phyloP scores from a whole-genome alignment of 2,329 filamentous ascomycete species.

The Fusarium graminum region DNA sequence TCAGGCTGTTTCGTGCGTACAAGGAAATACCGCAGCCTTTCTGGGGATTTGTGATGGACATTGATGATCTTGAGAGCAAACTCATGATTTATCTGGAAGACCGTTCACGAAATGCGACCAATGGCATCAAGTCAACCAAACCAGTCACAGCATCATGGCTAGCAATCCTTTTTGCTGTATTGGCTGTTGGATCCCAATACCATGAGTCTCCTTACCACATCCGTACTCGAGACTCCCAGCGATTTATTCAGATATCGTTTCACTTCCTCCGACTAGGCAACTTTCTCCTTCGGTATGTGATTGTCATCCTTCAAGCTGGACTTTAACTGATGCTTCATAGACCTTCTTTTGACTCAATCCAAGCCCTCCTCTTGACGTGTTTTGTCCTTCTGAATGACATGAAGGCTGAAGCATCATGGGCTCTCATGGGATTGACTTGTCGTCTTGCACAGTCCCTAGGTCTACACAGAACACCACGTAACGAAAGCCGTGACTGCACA shows the following conservation, averaged over 20 bases:
- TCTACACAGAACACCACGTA: constrained; percentile 64
- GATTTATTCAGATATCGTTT: constrained; percentile 73
- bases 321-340: constrained; percentile 50
- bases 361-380: constrained; percentile 72
- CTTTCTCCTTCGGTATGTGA: constrained; percentile 67
- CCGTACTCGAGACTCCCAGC: constrained; percentile 70
- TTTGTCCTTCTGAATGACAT: constrained; percentile 76
- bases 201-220: constrained; percentile 74
- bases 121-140: constrained; percentile 60
- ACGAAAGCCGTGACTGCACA: constrained; percentile 61
- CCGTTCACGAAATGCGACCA: constrained; percentile 67
- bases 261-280: constrained; percentile 74
- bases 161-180: constrained; percentile 73
- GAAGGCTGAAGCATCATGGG: constrained; percentile 78
- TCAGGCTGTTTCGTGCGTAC: constrained; percentile 73
- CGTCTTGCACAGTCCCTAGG: constrained; percentile 75
- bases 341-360: constrained; percentile 74
- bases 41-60: constrained; percentile 76
- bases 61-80: constrained; percentile 73
- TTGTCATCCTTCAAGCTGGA: neutral
- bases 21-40: constrained; percentile 76
- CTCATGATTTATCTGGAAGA: constrained; percentile 76
- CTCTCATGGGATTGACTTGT: constrained; percentile 72
- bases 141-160: constrained; percentile 74
- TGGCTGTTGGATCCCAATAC: constrained; percentile 75